Conservation (phyloP, 352 stramenopile species). For the Pythium aquatile region DNA sequence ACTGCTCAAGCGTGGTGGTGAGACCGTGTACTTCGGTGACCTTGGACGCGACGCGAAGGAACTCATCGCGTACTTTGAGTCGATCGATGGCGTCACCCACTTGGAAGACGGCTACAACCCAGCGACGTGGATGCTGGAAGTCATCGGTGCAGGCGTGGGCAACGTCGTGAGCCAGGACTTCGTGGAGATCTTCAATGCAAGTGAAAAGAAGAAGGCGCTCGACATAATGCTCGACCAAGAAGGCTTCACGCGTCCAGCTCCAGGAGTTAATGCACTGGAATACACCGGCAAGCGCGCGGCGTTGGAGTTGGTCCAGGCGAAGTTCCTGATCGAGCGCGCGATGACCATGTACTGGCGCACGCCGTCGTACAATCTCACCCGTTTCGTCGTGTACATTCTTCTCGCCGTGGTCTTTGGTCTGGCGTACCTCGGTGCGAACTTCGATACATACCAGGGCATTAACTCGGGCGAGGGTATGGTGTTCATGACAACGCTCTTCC, state of each 20-base stretch:
- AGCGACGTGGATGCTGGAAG: conserved; percentile 15
- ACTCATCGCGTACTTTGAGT: conserved; percentile 48
- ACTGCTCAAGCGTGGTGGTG: no score
- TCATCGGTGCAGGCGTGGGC: conserved; percentile 34
- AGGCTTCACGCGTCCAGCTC: conserved; percentile 5
- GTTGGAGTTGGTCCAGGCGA: conserved; percentile 9
- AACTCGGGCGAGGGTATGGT: conserved; percentile 71
- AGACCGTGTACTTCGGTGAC: conserved; percentile 16
- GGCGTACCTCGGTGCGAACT: conserved; percentile 42
- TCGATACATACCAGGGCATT: conserved; percentile 45
- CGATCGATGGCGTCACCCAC: conserved; percentile 34
- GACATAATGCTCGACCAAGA: conserved; percentile 4
- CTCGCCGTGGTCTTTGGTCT: conserved; percentile 69
- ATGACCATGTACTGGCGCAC: conserved; percentile 28
- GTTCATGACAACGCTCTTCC: conserved; percentile 84
- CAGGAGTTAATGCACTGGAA: neutral
- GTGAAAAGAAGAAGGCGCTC: conserved; percentile 3
- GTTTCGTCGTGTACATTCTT: conserved; percentile 52
- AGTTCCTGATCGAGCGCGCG: conserved; percentile 21
- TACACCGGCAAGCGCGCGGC: conserved; percentile 23
- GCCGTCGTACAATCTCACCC: conserved; percentile 68
- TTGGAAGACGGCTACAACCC: conserved; percentile 38
- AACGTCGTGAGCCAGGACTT: conserved; percentile 9
- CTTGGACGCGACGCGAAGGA: conserved; percentile 24
- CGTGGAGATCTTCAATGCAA: conserved; percentile 10